These are phyloP conservation scores for Buddleja alternifolia DNA, from an alignment of 257 asterid genomes.

Conservation along the genomic window DNA sequence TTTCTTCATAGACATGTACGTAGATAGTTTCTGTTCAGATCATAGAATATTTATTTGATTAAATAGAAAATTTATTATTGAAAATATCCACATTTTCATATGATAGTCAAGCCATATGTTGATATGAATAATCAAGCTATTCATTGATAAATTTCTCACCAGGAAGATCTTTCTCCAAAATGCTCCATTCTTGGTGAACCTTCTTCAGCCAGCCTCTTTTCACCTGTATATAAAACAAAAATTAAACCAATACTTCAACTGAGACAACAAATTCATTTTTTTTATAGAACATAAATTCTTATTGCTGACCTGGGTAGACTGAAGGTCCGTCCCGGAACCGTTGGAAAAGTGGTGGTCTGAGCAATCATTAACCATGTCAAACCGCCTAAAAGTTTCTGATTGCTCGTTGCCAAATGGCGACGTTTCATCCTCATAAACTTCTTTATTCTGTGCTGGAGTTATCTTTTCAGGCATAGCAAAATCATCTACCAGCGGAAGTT, in stretches of 20 bases:
- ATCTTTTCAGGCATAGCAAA: conserved; percentile 35
- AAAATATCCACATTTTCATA: not conserved
- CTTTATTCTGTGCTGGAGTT: conserved; percentile 37
- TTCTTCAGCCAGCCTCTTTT: conserved; percentile 78
- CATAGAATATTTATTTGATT: not conserved
- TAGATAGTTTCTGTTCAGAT: conserved; percentile 66
- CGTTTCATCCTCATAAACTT: conserved; percentile 34
- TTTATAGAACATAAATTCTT: not conserved
- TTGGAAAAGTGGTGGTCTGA: conserved; percentile 83
- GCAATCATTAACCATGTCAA: conserved; percentile 81
- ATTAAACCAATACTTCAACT: conserved; percentile 10
- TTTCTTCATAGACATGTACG: conserved; percentile 79
- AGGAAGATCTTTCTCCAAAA: conserved; percentile 82
- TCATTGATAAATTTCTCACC: conserved; percentile 63
- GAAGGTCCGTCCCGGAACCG: conserved; percentile 51
- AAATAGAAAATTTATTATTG: not conserved
- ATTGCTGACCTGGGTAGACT: conserved; percentile 58
- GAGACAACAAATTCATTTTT: not conserved
- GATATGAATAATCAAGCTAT: too few relatives aligned
- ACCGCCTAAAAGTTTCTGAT: conserved; percentile 52
- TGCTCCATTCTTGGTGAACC: conserved; percentile 92
- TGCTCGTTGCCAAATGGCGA: conserved; percentile 44
- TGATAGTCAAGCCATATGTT: not conserved
- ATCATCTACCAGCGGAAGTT: conserved; percentile 30
- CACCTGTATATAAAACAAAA: conserved; percentile 46